These are phyloP conservation scores for Cubamyces lactineus DNA, from an alignment of 768 basidiomycete genomes.

Conservation along the genomic window DNA sequence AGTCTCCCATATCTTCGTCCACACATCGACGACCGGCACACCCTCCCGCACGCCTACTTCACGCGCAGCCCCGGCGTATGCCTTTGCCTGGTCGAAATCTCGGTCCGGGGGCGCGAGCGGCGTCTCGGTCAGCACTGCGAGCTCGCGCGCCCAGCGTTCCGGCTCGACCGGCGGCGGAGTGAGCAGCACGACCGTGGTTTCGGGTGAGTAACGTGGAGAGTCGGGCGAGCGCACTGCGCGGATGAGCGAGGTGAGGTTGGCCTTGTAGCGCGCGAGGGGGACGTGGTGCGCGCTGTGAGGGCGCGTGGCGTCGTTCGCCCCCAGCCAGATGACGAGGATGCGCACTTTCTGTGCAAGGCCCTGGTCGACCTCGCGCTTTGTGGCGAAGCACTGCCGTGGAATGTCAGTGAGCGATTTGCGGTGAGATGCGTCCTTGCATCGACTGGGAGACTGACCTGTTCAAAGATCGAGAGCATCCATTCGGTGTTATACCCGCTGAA, in stretches of 20 bases:
- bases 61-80: slow-evolving; percentile 74
- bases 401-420: neutral
- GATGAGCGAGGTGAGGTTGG: slow-evolving; percentile 68
- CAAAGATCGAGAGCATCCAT: slow-evolving; percentile 81
- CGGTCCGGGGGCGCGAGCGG: slow-evolving; percentile 56
- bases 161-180: slow-evolving; percentile 88
- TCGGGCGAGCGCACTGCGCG: slow-evolving; percentile 60
- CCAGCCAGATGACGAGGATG: slow-evolving; percentile 85
- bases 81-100: slow-evolving; percentile 57
- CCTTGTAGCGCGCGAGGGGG: slow-evolving; percentile 63
- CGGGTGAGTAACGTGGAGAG: slow-evolving; percentile 68
- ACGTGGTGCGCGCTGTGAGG: slow-evolving; percentile 75
- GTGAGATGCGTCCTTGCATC: neutral
- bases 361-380: slow-evolving; percentile 42
- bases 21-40: slow-evolving; percentile 74
- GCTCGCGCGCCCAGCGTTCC: slow-evolving; percentile 52
- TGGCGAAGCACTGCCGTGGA: slow-evolving; percentile 57
- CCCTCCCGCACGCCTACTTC: slow-evolving; percentile 57
- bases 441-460: slow-evolving; percentile 52
- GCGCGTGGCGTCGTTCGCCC: slow-evolving; percentile 84
- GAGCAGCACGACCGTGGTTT: slow-evolving; percentile 78
- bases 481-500: slow-evolving; percentile 84
- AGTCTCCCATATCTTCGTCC: slow-evolving; percentile 71
- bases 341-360: slow-evolving; percentile 59
- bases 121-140: slow-evolving; percentile 44